phyloP scores from a whole-genome alignment of 176 grass and related monocot species.

The Triticum aestivum region IWGSC_CS_RefSeq_v2.1 NC_057812.1:546605210-546605709 shows the following conservation, averaged over 20 bases:
- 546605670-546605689: slow-evolving; percentile 31
- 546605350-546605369: too few species aligned
- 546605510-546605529: not conserved
- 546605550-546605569: not conserved
- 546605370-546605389: too few species aligned
- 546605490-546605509: not conserved
- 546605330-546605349: not conserved
- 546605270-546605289: not conserved
- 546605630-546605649: not conserved
- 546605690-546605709: slow-evolving; percentile 69
- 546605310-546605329: not conserved
- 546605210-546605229: slow-evolving; percentile 63
- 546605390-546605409: too few species aligned
- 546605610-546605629: not conserved
- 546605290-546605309: not conserved
- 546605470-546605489: not conserved
- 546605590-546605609: not conserved
- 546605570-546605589: not conserved
- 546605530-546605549: not conserved
- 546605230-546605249: slow-evolving; percentile 67
- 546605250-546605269: slow-evolving; percentile 12
- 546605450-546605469: not conserved
- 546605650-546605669: not conserved
- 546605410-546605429: too few species aligned
- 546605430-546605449: not conserved